A percentile compares a stretch with the other conserved stretches of the same genome.
Conservation (phyloP, 805 yeast genomes). For the Trichomonascus vanleenenianus region DNA sequence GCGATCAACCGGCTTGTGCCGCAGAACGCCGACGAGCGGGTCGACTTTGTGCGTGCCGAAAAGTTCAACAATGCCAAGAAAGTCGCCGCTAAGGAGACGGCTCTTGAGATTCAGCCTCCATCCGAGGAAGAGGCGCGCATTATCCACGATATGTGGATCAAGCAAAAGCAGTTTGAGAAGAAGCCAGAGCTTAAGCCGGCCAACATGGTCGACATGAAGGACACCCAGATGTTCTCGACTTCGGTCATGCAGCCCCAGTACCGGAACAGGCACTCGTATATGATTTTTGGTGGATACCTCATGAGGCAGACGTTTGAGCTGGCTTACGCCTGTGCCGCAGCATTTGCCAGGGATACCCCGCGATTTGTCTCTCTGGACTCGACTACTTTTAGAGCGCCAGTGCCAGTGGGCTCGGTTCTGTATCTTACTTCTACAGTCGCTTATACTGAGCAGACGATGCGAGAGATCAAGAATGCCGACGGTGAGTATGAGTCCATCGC, state of each 20-base stretch:
- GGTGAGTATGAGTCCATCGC: constrained; percentile 10
- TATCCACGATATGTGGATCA: constrained; percentile 69
- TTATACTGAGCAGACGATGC: constrained; percentile 73
- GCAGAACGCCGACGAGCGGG: constrained; percentile 65
- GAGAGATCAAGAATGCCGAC: constrained; percentile 15
- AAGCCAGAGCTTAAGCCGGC: constrained; percentile 35
- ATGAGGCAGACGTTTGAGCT: constrained; percentile 89
- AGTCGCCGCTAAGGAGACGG: constrained; percentile 58
- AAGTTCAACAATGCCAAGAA: constrained; percentile 83
- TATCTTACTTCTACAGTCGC: constrained; percentile 76
- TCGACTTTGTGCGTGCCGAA: constrained; percentile 82
- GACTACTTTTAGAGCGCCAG: constrained; percentile 88
- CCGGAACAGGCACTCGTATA: constrained; percentile 87
- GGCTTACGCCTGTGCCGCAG: constrained; percentile 89
- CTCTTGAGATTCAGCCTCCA: constrained; percentile 60
- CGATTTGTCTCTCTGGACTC: constrained; percentile 85
- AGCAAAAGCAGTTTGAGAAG: constrained; percentile 23
- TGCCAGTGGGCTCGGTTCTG: constrained; percentile 88
- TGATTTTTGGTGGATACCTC: constrained; percentile 92
- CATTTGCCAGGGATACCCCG: constrained; percentile 78
- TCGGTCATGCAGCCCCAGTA: constrained; percentile 95
- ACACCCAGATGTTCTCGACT: constrained; percentile 65
- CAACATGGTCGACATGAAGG: constrained; percentile 57
- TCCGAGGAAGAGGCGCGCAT: constrained; percentile 59
- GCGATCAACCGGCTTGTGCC: constrained; percentile 80